These are phyloP conservation scores for Acacia acuminata DNA, from an alignment of 306 rosid species.

Conservation along the genomic window DNA sequence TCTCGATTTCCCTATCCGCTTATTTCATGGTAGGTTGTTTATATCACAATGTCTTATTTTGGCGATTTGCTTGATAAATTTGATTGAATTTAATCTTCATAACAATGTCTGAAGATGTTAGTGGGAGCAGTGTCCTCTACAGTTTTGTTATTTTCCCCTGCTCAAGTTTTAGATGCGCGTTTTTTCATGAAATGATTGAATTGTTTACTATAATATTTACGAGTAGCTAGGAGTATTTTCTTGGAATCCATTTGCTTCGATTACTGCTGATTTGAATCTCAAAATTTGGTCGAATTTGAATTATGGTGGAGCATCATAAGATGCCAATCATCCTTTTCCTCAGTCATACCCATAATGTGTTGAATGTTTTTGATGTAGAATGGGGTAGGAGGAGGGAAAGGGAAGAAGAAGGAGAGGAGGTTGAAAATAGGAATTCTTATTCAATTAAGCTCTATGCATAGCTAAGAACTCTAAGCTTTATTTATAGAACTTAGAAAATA, in stretches of 20 bases:
- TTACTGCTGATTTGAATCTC: not conserved
- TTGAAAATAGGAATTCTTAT: no score
- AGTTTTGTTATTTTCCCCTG: slow-evolving; percentile 55
- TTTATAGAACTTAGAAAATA: no score
- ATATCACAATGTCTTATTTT: slow-evolving; percentile 13
- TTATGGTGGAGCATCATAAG: not conserved
- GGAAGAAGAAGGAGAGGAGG: no score
- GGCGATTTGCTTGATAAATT: slow-evolving; percentile 20
- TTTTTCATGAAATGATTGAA: slow-evolving; percentile 1
- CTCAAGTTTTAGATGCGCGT: slow-evolving; percentile 7
- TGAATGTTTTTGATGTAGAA: not conserved
- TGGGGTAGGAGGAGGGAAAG: no score
- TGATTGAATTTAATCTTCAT: slow-evolving; percentile 17
- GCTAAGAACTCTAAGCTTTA: no score
- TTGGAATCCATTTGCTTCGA: not conserved
- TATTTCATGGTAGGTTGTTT: slow-evolving; percentile 72
- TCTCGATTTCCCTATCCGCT: slow-evolving; percentile 96
- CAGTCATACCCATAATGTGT: not conserved
- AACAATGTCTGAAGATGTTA: slow-evolving; percentile 45
- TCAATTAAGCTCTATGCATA: no score
- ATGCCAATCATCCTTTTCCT: not conserved
- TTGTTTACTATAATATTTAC: not conserved
- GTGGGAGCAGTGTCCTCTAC: slow-evolving; percentile 75
- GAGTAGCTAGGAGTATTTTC: not conserved
- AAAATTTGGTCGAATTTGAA: slow-evolving; percentile 3